Conservation (phyloP, 139 green algal genomes). For the Chlorella ohadii region DNA sequence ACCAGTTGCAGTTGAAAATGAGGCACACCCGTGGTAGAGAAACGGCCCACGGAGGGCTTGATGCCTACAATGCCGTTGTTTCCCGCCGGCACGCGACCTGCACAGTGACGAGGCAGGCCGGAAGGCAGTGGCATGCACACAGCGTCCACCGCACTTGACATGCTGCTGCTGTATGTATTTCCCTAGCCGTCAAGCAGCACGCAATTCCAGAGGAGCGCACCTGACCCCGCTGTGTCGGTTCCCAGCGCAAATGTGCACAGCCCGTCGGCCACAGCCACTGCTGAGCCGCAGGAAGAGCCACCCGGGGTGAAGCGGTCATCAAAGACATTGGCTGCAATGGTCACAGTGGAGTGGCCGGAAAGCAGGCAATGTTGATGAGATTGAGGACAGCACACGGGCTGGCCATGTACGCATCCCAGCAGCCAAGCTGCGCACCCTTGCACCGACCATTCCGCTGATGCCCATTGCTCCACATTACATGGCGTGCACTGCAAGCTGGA, state of each 20-base stretch:
- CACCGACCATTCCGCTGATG: no score
- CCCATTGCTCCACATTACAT: no score
- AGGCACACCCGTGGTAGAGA: slow-evolving; percentile 45
- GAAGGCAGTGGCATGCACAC: no score
- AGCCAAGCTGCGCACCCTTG: no score
- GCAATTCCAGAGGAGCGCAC: not conserved
- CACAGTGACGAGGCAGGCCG: not conserved
- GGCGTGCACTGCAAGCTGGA: not conserved
- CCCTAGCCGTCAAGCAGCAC: no score
- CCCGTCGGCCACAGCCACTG: slow-evolving; percentile 64
- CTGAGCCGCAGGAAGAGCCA: slow-evolving; percentile 76
- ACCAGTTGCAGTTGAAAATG: not conserved
- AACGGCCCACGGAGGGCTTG: slow-evolving; percentile 75
- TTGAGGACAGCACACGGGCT: no score
- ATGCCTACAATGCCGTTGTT: slow-evolving; percentile 82
- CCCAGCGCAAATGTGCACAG: slow-evolving; percentile 82
- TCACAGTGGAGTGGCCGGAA: no score
- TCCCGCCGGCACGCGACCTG: slow-evolving; percentile 70
- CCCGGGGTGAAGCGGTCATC: slow-evolving; percentile 69
- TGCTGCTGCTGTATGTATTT: no score
- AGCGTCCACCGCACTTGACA: no score
- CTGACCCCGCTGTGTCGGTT: slow-evolving; percentile 85
- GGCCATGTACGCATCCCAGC: no score
- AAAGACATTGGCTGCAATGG: slow-evolving; percentile 20
- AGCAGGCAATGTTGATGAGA: no score